Evolutionary conservation across 345 rosid species (phyloP).

Genomic region (Stellera chamaejasme): DNA sequence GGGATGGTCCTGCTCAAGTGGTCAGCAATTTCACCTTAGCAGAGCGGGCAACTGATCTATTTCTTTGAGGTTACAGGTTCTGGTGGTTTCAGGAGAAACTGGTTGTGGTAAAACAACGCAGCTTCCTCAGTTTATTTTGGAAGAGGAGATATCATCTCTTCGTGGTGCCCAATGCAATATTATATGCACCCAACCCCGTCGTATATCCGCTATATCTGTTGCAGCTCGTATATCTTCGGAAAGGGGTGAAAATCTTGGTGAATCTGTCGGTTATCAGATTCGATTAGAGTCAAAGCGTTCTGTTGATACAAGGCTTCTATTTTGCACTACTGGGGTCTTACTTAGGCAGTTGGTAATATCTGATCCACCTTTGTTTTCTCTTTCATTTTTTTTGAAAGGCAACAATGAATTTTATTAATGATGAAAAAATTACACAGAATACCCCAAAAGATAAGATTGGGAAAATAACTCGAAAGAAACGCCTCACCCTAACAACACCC

Average conservation of each 20-base stretch:
- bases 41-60: background rate
- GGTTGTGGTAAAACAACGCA: slow-evolving; percentile 99
- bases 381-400: background rate
- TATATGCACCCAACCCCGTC: slow-evolving; percentile 94
- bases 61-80: slow-evolving; percentile 36
- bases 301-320: slow-evolving; percentile 70
- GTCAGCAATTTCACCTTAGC: no score
- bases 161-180: slow-evolving; percentile 85
- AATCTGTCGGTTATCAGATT: slow-evolving; percentile 92
- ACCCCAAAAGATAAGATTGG: no score
- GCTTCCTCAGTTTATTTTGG: slow-evolving; percentile 89
- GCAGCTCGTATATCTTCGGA: slow-evolving; percentile 90
- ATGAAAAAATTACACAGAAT: no score
- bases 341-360: slow-evolving; percentile 70
- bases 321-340: slow-evolving; percentile 94
- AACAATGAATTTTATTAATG: no score
- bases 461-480: no score
- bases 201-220: slow-evolving; percentile 92
- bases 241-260: slow-evolving; percentile 87
- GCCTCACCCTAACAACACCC: no score
- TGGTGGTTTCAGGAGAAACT: slow-evolving; percentile 94
- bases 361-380: slow-evolving; percentile 11
- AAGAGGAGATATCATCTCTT: slow-evolving; percentile 69
- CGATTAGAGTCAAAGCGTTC: slow-evolving; percentile 80
- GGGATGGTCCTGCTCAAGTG: no score